Evolutionary conservation across 495 filamentous ascomycete genomes (phyloP).

Genomic region (Penicillium atrosanguineum): DNA sequence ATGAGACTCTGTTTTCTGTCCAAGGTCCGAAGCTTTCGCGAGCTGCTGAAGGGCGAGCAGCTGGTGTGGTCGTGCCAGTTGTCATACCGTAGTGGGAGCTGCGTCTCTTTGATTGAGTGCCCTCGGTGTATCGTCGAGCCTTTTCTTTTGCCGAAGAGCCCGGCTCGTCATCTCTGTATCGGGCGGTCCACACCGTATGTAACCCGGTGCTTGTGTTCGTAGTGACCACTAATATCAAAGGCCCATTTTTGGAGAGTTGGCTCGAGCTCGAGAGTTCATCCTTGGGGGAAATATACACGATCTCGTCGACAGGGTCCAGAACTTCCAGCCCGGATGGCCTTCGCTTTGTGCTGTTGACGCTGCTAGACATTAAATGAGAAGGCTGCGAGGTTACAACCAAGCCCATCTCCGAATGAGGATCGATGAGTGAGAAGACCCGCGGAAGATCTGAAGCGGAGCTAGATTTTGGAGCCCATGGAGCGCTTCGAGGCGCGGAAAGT

Average conservation of each 20-base stretch:
- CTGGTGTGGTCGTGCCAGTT: conserved; percentile 79
- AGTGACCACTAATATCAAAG: conserved; percentile 78
- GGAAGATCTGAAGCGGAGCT: conserved; percentile 61
- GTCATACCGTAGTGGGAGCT: conserved; percentile 82
- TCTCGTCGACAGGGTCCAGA: conserved; percentile 69
- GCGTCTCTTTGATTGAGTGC: conserved; percentile 64
- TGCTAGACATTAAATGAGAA: conserved; percentile 32
- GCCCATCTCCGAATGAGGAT: conserved; percentile 85
- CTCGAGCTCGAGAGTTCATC: conserved; percentile 47
- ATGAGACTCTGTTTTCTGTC: conserved; percentile 34
- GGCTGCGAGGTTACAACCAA: conserved; percentile 63
- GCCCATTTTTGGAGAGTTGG: conserved; percentile 18
- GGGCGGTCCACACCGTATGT: conserved; percentile 77
- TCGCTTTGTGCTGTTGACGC: conserved; percentile 22
- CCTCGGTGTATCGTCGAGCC: conserved; percentile 47
- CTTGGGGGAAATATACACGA: conserved; percentile 69
- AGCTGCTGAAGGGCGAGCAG: conserved; percentile 44
- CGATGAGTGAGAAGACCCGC: conserved; percentile 77
- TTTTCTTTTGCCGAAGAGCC: conserved; percentile 51
- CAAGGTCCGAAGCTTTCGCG: conserved; percentile 58
- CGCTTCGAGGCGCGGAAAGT: conserved; percentile 20
- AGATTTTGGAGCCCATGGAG: conserved; percentile 27
- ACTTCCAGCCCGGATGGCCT: conserved; percentile 41
- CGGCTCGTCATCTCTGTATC: conserved; percentile 58
- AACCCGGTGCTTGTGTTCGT: conserved; percentile 67